Evolutionary conservation across 2,329 filamentous ascomycete genomes (phyloP).

Genomic region (Nigrospora osmanthi): DNA sequence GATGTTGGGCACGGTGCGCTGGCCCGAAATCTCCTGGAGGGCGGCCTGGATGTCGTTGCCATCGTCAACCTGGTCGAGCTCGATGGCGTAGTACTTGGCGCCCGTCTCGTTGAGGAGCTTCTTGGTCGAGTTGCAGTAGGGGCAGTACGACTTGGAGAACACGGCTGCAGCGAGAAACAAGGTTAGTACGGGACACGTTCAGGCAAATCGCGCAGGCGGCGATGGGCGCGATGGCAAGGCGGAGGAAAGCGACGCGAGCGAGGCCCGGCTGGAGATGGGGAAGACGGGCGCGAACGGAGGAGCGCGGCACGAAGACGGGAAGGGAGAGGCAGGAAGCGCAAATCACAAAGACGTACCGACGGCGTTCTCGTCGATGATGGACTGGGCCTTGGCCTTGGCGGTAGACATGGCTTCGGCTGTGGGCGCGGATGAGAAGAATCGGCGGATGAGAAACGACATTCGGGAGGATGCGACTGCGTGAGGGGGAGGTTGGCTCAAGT

Average conservation of each 20-base stretch:
- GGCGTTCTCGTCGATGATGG: slow-evolving; percentile 80
- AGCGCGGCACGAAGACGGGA: background rate
- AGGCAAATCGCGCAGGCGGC: no score
- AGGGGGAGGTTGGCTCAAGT: background rate
- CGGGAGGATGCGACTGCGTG: background rate
- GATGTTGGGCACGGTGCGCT: slow-evolving; percentile 91
- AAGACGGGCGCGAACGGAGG: background rate
- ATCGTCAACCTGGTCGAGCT: slow-evolving; percentile 81
- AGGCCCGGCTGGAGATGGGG: no score
- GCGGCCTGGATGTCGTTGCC: slow-evolving; percentile 77
- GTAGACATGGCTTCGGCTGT: slow-evolving; percentile 69
- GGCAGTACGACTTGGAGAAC: slow-evolving; percentile 96
- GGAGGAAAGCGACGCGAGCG: no score
- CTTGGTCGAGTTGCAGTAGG: slow-evolving; percentile 82
- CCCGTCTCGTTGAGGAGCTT: slow-evolving; percentile 58
- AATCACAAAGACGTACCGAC: slow-evolving; percentile 53
- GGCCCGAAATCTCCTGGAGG: slow-evolving; percentile 69
- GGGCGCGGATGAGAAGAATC: slow-evolving; percentile 55
- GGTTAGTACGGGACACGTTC: background rate
- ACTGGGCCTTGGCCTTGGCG: slow-evolving; percentile 75
- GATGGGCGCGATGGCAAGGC: no score
- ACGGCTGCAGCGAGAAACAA: slow-evolving; percentile 49
- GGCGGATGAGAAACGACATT: slow-evolving; percentile 59
- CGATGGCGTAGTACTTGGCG: slow-evolving; percentile 67
- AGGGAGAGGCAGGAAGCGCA: background rate